Conservation (phyloP, 768 basidiomycete genomes). For the Boletus rex-veris region DNA sequence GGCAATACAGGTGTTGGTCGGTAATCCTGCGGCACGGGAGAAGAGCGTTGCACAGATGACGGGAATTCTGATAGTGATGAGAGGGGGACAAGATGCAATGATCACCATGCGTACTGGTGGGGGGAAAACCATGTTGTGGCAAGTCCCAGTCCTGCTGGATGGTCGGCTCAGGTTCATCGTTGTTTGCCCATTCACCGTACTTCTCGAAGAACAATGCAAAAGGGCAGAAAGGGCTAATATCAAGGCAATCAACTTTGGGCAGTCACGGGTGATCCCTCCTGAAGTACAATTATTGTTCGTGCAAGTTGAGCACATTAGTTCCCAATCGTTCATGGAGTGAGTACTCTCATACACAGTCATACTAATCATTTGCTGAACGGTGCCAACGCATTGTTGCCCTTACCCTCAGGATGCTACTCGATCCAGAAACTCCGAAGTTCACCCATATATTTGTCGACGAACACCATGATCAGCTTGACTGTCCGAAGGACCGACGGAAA, state of each 20-base stretch:
- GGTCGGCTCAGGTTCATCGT: background rate
- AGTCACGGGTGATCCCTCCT: background rate
- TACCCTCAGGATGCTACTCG: background rate
- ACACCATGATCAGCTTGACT: constrained; percentile 5
- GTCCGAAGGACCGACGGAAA: background rate
- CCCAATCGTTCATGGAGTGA: background rate
- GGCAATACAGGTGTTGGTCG: background rate
- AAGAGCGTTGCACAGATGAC: constrained; percentile 1
- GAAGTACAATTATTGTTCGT: constrained; percentile 4
- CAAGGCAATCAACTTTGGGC: background rate
- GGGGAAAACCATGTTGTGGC: constrained; percentile 10
- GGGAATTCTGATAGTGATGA: background rate
- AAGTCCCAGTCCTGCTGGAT: background rate
- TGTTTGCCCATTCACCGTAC: constrained; percentile 2
- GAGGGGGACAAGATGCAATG: background rate
- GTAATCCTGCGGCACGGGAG: background rate
- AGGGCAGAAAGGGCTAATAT: background rate
- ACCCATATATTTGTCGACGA: background rate
- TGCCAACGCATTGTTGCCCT: background rate
- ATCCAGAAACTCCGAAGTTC: background rate
- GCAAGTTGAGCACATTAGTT: constrained; percentile 4
- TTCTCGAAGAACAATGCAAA: constrained; percentile 3
- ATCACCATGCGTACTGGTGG: constrained; percentile 8
- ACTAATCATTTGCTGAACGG: background rate
- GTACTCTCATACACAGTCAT: background rate